Percentiles rank a stretch among this genome's conserved stretches.
These are phyloP conservation scores for Metschnikowia aberdeeniae DNA, from an alignment of 805 yeast species.

Conservation along the genomic window DNA sequence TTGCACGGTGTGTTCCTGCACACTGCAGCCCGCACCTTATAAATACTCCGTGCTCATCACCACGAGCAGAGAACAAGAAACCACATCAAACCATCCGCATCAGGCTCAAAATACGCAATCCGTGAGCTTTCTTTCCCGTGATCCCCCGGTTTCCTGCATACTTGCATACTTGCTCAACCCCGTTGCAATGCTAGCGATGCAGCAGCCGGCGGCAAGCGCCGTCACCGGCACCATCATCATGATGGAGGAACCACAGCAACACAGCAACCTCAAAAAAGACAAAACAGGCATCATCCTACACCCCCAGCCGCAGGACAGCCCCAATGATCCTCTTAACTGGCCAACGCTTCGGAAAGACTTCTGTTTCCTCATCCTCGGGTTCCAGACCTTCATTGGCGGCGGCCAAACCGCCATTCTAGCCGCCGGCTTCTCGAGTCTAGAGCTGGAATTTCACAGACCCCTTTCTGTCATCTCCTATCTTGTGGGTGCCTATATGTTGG, in stretches of 20 bases:
- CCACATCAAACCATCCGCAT: too few species aligned
- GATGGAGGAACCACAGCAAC: conserved; percentile 21
- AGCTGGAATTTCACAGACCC: conserved; percentile 40
- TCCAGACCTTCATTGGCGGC: conserved; percentile 56
- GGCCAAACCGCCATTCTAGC: conserved; percentile 61
- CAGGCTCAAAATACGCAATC: too few species aligned
- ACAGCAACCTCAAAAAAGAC: conserved; percentile 38
- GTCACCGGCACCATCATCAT: conserved; percentile 51
- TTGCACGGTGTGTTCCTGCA: too few species aligned
- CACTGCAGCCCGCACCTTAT: too few species aligned
- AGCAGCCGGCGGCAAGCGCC: conserved; percentile 35
- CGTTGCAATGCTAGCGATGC: conserved; percentile 30
- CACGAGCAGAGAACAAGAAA: too few species aligned
- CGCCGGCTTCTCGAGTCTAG: conserved; percentile 46
- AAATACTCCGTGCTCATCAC: too few species aligned
- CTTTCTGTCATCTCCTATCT: conserved; percentile 45
- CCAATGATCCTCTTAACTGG: conserved; percentile 67
- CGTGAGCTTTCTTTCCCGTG: too few species aligned
- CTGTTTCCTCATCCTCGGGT: conserved; percentile 49
- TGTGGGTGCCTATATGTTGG: conserved; percentile 56
- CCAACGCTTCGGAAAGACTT: conserved; percentile 56
- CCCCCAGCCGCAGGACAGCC: conserved; percentile 62
- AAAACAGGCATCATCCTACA: conserved; percentile 46
- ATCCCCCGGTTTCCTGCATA: neutral
- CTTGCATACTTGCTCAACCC: neutral